Percentiles rank a stretch among this genome's conserved stretches.
phyloP scores from a whole-genome alignment of 2,329 filamentous ascomycete genomes.

The Gaeumannomyces sp. region DNA sequence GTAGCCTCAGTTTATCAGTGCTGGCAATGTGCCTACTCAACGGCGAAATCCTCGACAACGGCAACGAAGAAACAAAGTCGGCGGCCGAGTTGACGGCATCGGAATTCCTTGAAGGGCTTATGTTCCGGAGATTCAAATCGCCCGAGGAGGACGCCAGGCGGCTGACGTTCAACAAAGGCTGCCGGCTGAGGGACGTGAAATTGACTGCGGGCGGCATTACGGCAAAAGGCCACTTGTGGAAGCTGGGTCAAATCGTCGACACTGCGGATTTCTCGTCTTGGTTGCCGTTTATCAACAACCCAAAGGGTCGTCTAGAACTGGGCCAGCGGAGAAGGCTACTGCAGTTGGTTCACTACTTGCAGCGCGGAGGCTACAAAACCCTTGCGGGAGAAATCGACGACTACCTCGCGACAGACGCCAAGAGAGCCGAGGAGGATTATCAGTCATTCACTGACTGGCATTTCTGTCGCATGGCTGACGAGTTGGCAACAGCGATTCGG shows the following conservation, averaged over 20 bases:
- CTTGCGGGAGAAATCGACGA: conserved; percentile 11
- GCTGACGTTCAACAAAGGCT: conserved; percentile 23
- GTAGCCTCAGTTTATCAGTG: conserved; percentile 22
- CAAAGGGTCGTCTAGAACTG: conserved; percentile 12
- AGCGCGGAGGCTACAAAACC: not conserved
- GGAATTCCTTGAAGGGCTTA: conserved; percentile 12
- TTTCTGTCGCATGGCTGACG: conserved; percentile 6
- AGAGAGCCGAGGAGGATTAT: not conserved
- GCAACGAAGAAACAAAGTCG: not conserved
- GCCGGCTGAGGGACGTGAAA: conserved; percentile 18
- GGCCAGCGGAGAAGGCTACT: conserved; percentile 14
- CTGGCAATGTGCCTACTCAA: conserved; percentile 25
- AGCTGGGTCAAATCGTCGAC: conserved; percentile 16
- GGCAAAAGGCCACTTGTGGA: conserved; percentile 22
- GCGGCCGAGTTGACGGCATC: conserved; percentile 8
- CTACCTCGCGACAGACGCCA: conserved; percentile 7
- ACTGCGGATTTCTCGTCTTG: conserved; percentile 13
- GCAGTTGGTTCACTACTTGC: conserved; percentile 10
- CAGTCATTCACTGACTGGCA: not conserved
- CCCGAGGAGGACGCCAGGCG: conserved; percentile 11
- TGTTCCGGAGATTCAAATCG: conserved; percentile 18
- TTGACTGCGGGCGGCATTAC: conserved; percentile 15
- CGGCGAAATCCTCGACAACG: conserved; percentile 28
- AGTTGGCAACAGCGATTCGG: conserved; percentile 3
- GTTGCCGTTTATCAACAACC: conserved; percentile 13